Base-by-base conservation (phyloP, 768 basidiomycete genomes). In the Thelephora aurantiotincta region DNA sequence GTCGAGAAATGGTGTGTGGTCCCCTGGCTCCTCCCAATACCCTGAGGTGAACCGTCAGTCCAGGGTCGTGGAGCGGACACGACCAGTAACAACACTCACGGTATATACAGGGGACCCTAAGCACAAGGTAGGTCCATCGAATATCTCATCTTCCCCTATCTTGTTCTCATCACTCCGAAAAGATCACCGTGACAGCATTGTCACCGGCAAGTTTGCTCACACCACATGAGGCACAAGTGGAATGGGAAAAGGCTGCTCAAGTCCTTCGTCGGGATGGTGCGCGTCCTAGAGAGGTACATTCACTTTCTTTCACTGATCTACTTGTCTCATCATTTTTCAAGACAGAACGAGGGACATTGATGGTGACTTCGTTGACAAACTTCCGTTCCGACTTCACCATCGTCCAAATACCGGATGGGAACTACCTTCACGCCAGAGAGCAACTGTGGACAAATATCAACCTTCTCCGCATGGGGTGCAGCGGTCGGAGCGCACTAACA, bases 341-440 rank as follows among this genome's bases (percentile, higher is more conserved):
- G 74, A 86, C 78, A 9, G 68, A 72, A 12, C 65, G 78, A 46
- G 88, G 88, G 44, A 63, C 72, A 20, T 69, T 91, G 55, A 78
- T 90, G 75, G 75, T 78, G 48, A 91, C 88, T 22, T 89, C 86
- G 11, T 74, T 91, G 22, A 83, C 85, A 38, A 81, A 85, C 67
- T 91, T 91, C 59, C 83, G 83, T 48, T 88, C 86, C 1, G 87
- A 90, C 67, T 85, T 78, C 60, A 84, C 84, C 48, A 87, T 90
- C 51, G 82, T 90, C 30, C 79, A 75, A 50, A 77, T 91, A 46
- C 85, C 85, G 0, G 64, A 70, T 41, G 88, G 82, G 33, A 69
- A 80, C 60, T 84, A 80, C 62, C 68, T 74, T 16, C 69, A 72
- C 35, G 69, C 71, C 30, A 73, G 72, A 51, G 76, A 83, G 49